Percentiles rank a stretch among this genome's conserved stretches.
Conservation (phyloP, 805 yeast species). For the Ogataea paradorogensis region DNA sequence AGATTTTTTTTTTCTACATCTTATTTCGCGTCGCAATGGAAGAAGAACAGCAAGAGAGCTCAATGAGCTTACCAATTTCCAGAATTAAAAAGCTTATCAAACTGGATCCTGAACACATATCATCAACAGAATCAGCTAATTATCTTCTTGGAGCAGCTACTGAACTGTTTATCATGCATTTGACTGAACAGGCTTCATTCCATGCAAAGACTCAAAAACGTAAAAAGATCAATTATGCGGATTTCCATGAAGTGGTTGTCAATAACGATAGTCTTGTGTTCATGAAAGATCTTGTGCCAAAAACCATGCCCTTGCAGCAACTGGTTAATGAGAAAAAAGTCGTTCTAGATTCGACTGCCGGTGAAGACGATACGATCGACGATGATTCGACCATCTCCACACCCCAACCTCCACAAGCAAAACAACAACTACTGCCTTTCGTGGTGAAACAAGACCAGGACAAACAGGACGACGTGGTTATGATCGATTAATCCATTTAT, state of each 20-base stretch:
- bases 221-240: slow-evolving; percentile 67
- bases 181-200: slow-evolving; percentile 68
- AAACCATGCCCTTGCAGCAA: slow-evolving; percentile 48
- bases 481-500: slow-evolving; percentile 9
- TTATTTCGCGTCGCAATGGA: slow-evolving; percentile 13
- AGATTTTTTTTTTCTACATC: slow-evolving; percentile 1
- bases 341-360: slow-evolving; percentile 8
- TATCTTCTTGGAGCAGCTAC: slow-evolving; percentile 75
- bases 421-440: slow-evolving; percentile 17
- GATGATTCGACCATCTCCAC: slow-evolving; percentile 12
- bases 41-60: slow-evolving; percentile 17
- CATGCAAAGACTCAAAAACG: slow-evolving; percentile 63
- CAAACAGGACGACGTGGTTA: slow-evolving; percentile 5
- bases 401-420: slow-evolving; percentile 11
- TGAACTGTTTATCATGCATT: slow-evolving; percentile 65
- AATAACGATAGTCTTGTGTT: slow-evolving; percentile 60
- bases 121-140: slow-evolving; percentile 70
- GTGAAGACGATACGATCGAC: slow-evolving; percentile 18
- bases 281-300: slow-evolving; percentile 65
- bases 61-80: slow-evolving; percentile 52
- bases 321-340: slow-evolving; percentile 42
- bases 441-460: slow-evolving; percentile 10
- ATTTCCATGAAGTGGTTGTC: slow-evolving; percentile 62
- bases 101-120: slow-evolving; percentile 68
- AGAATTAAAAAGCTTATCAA: slow-evolving; percentile 70